These are phyloP conservation scores for Nemophila menziesii DNA, from an alignment of 257 asterid species.

Conservation along the genomic window DNA sequence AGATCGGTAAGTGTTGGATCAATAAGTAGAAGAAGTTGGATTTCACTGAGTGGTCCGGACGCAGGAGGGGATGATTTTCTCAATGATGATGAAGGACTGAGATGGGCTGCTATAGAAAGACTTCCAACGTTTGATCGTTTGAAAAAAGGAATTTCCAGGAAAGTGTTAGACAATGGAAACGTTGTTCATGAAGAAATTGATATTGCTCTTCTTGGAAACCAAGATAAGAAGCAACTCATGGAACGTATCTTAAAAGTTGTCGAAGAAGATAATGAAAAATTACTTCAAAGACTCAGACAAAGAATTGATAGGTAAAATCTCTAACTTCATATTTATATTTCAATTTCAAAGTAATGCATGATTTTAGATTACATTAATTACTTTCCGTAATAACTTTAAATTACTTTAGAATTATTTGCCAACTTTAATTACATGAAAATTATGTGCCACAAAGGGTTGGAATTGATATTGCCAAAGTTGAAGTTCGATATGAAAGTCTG, in stretches of 20 bases:
- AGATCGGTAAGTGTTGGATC: not conserved
- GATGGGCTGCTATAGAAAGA: conserved; percentile 38
- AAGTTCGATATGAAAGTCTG: conserved; percentile 55
- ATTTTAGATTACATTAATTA: not conserved
- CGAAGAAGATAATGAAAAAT: conserved; percentile 24
- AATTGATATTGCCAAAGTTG: conserved; percentile 51
- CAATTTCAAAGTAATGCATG: not conserved
- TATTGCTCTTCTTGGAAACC: conserved; percentile 14
- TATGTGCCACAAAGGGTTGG: conserved; percentile 28
- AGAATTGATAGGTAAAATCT: conserved; percentile 16
- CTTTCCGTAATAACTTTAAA: too few species aligned
- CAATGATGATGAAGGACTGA: conserved; percentile 33
- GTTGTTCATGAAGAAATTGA: conserved; percentile 17
- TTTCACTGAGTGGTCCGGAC: not conserved
- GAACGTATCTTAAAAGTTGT: conserved; percentile 10
- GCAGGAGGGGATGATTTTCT: not conserved
- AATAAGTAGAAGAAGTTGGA: conserved; percentile 1
- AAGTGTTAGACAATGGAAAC: conserved; percentile 17
- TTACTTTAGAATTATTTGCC: too few species aligned
- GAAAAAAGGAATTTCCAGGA: conserved; percentile 12
- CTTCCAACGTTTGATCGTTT: conserved; percentile 31
- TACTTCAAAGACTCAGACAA: conserved; percentile 17
- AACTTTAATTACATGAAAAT: too few species aligned
- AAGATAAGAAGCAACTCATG: conserved; percentile 16
- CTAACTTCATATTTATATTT: not conserved